A percentile compares a stretch with the other conserved stretches of the same genome.
Evolutionary conservation across 495 filamentous ascomycete species (phyloP).

Genomic region (Xylaria intraflava): DNA sequence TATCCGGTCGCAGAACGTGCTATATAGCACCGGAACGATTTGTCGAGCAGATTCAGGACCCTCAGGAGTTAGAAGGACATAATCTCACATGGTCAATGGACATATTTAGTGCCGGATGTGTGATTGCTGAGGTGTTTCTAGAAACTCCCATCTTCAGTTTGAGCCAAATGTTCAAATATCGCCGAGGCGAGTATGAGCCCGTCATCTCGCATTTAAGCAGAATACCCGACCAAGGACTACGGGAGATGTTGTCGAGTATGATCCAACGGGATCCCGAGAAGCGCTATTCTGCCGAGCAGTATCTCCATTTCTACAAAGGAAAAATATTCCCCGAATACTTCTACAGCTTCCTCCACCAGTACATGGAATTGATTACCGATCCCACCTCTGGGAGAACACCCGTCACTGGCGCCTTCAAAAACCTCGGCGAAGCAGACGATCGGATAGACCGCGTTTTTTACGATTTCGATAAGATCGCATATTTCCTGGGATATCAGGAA

Average conservation of each 20-base stretch:
- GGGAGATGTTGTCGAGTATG: conserved; percentile 89
- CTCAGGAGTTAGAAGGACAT: conserved; percentile 41
- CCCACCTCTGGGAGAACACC: conserved; percentile 69
- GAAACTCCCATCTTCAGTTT: conserved; percentile 89
- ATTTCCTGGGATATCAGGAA: conserved; percentile 71
- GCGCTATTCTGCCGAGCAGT: conserved; percentile 89
- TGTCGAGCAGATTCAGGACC: conserved; percentile 50
- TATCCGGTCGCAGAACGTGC: conserved; percentile 85
- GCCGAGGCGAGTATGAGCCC: conserved; percentile 87
- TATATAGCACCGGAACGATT: conserved; percentile 96
- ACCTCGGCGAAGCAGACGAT: conserved; percentile 78
- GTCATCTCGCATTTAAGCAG: conserved; percentile 68
- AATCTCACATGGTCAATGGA: conserved; percentile 87
- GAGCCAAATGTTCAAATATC: conserved; percentile 90
- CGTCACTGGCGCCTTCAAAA: conserved; percentile 55
- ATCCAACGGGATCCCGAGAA: conserved; percentile 87
- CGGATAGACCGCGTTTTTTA: conserved; percentile 85
- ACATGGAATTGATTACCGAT: conserved; percentile 94
- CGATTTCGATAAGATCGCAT: conserved; percentile 97
- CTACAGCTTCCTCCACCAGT: conserved; percentile 93
- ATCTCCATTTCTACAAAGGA: conserved; percentile 81
- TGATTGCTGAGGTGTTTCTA: conserved; percentile 95
- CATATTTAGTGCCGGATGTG: conserved; percentile 94
- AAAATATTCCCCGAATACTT: conserved; percentile 96
- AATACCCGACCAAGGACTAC: conserved; percentile 80